Base-by-base conservation (phyloP, 768 basidiomycete species). In the Postia placenta region DNA sequence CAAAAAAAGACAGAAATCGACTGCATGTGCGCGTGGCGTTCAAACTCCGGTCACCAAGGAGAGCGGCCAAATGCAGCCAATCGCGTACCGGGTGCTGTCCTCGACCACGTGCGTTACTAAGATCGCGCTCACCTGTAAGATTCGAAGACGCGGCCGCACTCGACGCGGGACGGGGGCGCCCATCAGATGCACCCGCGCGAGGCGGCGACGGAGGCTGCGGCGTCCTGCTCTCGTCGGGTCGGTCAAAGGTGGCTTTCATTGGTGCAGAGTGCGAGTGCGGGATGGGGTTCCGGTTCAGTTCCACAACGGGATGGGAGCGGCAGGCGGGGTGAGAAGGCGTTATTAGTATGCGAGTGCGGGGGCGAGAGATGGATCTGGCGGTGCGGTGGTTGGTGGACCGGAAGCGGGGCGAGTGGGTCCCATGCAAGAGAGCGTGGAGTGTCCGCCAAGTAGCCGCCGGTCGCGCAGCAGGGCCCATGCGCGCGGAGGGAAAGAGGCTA, bases 41-140 rank as follows among this genome's bases (percentile, higher is more conserved):
- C 48, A 57, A 57, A 54, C 56, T 57, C 56, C 56, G 56, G 42
- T 39, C n/a, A 46, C 45, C 19, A 28, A 33, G 11, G 19, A 27
- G 38, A 33, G 30, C 30, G 30, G 30, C 15, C 30, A 33, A 7
- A 33, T 33, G n/a, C n/a, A n/a, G n/a, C n/a, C n/a, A n/a, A n/a
- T n/a, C n/a, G n/a, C n/a, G n/a, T n/a, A n/a, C n/a, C n/a, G n/a
- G n/a, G n/a, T n/a, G n/a, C n/a, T n/a, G n/a, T n/a, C n/a, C n/a
- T n/a, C n/a, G 14, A 23, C 46, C 35, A 47, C 46, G 35, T 38
- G 46, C 11, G 19, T 11, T 4, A 47, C 11, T 23, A 28, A 36
- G 12, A 22, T 19, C 36, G 36, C 36, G 19, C 37, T 40, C 46
- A 47, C 36, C 46, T 47, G 46, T 11, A 23, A 20, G n/a, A n/a